Percentiles rank a stretch among this genome's conserved stretches.
These are phyloP conservation scores for Talaromyces sp. DNA, from an alignment of 2,329 filamentous ascomycete genomes.

Conservation along the genomic window DNA sequence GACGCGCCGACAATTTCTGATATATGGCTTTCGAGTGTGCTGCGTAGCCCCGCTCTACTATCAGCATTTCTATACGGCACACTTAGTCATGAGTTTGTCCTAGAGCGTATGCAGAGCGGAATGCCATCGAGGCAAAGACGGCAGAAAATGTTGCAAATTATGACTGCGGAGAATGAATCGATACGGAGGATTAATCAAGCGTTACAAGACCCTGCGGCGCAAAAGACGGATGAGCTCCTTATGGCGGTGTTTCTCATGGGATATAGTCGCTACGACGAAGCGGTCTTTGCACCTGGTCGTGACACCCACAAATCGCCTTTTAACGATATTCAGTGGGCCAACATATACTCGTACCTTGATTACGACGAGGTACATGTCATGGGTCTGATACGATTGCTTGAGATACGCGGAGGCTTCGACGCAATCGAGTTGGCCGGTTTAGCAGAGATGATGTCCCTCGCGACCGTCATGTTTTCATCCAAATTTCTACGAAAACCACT, in stretches of 20 bases:
- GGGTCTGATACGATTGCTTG: conserved; percentile 27
- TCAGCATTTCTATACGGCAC: conserved; percentile 21
- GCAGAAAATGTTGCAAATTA: conserved; percentile 20
- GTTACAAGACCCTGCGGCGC: conserved; percentile 22
- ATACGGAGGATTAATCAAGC: conserved; percentile 27
- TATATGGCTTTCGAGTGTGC: conserved; percentile 18
- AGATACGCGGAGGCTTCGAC: conserved; percentile 26
- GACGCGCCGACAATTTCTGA: conserved; percentile 14
- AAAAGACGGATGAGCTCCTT: conserved; percentile 28
- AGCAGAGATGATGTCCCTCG: conserved; percentile 27
- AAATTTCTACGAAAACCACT: conserved; percentile 26
- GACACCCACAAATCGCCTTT: conserved; percentile 26
- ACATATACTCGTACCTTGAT: conserved; percentile 26
- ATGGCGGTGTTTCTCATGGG: conserved; percentile 27
- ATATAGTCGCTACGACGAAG: conserved; percentile 26
- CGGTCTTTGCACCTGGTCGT: conserved; percentile 17
- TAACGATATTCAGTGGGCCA: conserved; percentile 26
- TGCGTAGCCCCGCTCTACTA: conserved; percentile 19
- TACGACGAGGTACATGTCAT: conserved; percentile 27
- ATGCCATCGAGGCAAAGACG: conserved; percentile 16
- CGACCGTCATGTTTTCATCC: conserved; percentile 25
- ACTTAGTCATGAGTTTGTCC: conserved; percentile 21
- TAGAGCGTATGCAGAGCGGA: conserved; percentile 19
- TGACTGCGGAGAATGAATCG: conserved; percentile 24
- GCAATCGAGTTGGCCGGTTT: conserved; percentile 26